Base-by-base conservation (phyloP, 768 basidiomycete genomes). In the Cystobasidium onofrii region DNA sequence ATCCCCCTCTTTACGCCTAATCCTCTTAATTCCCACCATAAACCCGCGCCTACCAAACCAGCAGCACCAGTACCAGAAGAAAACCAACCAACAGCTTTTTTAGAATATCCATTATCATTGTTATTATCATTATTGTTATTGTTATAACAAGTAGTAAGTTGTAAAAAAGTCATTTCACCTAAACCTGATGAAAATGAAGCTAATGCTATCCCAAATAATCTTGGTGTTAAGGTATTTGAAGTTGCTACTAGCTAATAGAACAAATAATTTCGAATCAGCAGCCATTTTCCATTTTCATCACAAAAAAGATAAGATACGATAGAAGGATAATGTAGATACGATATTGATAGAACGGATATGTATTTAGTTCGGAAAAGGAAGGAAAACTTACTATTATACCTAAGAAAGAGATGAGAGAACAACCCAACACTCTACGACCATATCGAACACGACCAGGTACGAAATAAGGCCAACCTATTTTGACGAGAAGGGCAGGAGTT, bases 11-110 rank as follows among this genome's bases (percentile, higher is more conserved):
- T 85, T 4, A 99, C 91, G 25, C 96, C 95, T 0, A 95, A 81
- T 0, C 87, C 86, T 23, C 96, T 84, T 2, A 98, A 83, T 76
- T 92, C 85, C 95, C 95, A 98, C 96, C 96, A 98, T 15, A 96
- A 79, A 44, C 90, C 89, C 0, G 95, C 92, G 7, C 95, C 95
- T 0, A 88, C 89, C 0, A 99, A 86, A 0, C 95, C 95, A 0
- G 95, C 95, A 3, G 90, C 91, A 0, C 95, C 95, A 0, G 95
- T 98, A 0, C 95, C 95, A 10, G 89, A 89, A 7, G 94, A 88
- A 81, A 97, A 99, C 78, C 92, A 96, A 3, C 95, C 92, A 13
- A 99, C 86, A 44, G 90, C 88, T 33, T 87, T 88, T 0, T 90
- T 90, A 6, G 87, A 88, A 46, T 89, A 80, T n/a, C 87, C 86